These are phyloP conservation scores for Coleophoma eucalyptorum DNA, from an alignment of 2,329 filamentous ascomycete genomes.

Conservation along the genomic window DNA sequence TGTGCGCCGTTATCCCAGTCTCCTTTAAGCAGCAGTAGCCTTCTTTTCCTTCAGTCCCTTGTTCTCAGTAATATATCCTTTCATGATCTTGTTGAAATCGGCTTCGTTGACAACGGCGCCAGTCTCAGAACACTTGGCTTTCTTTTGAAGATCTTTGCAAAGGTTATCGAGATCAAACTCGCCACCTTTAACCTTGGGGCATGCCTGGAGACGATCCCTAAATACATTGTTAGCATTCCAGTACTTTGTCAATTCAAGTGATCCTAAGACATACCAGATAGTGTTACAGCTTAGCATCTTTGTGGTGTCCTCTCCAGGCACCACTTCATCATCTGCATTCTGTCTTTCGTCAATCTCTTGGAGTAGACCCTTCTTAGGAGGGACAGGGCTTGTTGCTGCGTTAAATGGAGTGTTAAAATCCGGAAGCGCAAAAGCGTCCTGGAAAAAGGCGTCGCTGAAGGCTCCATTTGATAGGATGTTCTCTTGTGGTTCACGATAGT, in stretches of 20 bases:
- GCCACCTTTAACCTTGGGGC: conserved; percentile 82
- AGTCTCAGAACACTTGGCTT: conserved; percentile 89
- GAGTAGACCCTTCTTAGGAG: conserved; percentile 66
- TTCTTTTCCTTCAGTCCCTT: conserved; percentile 1
- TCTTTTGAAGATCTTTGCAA: conserved; percentile 89
- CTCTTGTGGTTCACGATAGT: conserved; percentile 87
- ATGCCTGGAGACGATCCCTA: conserved; percentile 88
- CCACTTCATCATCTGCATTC: conserved; percentile 64
- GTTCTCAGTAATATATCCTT: conserved; percentile 44
- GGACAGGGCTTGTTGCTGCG: conserved; percentile 39
- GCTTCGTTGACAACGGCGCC: conserved; percentile 86
- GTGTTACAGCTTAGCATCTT: conserved; percentile 81
- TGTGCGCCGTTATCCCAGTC: neutral
- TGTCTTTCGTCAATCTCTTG: conserved; percentile 77
- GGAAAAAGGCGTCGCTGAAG: conserved; percentile 52
- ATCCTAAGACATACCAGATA: conserved; percentile 69
- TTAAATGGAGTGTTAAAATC: conserved; percentile 84
- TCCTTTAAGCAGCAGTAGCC: neutral
- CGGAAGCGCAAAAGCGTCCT: conserved; percentile 71
- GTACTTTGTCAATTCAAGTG: neutral
- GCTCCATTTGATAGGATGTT: conserved; percentile 79
- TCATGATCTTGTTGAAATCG: conserved; percentile 80
- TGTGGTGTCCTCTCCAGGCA: conserved; percentile 54
- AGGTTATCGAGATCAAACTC: conserved; percentile 92
- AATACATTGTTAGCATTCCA: conserved; percentile 1